Conservation (phyloP, 495 filamentous ascomycete genomes). For the Mytilinidion resinicola region DNA sequence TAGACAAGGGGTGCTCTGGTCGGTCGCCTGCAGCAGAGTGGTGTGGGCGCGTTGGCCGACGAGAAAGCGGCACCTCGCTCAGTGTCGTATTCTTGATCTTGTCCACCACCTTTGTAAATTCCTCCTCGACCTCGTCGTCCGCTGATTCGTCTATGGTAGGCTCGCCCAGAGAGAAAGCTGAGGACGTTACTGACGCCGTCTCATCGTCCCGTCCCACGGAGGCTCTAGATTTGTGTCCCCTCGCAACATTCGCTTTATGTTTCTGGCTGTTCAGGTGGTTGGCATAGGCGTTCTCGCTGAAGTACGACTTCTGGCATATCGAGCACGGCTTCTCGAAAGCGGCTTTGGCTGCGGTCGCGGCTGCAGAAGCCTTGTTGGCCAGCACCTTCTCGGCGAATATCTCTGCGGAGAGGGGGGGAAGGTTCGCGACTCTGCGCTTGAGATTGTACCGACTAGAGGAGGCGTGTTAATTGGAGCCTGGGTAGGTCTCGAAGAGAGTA, state of each 20-base stretch:
- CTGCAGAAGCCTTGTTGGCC: constrained; percentile 78
- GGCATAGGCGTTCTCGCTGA: constrained; percentile 87
- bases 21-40: constrained; percentile 44
- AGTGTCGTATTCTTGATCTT: constrained; percentile 68
- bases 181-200: constrained; percentile 83
- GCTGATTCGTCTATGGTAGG: constrained; percentile 48
- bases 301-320: constrained; percentile 86
- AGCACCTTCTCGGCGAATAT: constrained; percentile 94
- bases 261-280: constrained; percentile 92
- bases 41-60: constrained; percentile 51
- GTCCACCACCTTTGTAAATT: constrained; percentile 73
- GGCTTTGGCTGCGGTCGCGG: constrained; percentile 78
- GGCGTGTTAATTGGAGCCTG: constrained; percentile 2
- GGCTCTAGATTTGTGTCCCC: constrained; percentile 32
- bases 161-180: constrained; percentile 84
- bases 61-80: constrained; percentile 50
- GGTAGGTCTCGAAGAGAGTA: background rate
- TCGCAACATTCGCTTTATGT: constrained; percentile 65
- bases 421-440: constrained; percentile 85
- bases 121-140: constrained; percentile 53
- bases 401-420: constrained; percentile 89
- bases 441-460: constrained; percentile 80
- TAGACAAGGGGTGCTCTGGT: constrained; percentile 37
- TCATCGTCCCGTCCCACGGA: constrained; percentile 45
- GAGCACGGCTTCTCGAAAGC: constrained; percentile 79